A percentile compares a stretch with the other conserved stretches of the same genome.
phyloP scores from a whole-genome alignment of 768 basidiomycete genomes.

The Chalciporus pseudorubinellus region DNA sequence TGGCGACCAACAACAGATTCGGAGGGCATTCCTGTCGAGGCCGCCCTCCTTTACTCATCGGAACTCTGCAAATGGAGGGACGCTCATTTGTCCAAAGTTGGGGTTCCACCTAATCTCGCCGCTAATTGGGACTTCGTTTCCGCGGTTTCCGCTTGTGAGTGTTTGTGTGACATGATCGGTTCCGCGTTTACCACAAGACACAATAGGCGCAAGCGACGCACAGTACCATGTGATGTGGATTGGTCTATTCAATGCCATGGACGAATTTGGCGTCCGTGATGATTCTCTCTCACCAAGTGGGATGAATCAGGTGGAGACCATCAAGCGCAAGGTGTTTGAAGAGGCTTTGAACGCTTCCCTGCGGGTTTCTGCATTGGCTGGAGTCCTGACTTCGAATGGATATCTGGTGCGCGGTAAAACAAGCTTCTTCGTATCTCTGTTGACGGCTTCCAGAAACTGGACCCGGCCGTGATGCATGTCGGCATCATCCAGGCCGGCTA shows the following conservation, averaged over 20 bases:
- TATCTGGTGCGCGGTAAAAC: conserved; percentile 61
- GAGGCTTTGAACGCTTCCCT: conserved; percentile 84
- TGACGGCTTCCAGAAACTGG: conserved; percentile 52
- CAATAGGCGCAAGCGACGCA: conserved; percentile 73
- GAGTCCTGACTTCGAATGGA: conserved; percentile 81
- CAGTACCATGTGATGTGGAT: conserved; percentile 95
- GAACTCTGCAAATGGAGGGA: conserved; percentile 72
- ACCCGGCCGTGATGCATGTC: conserved; percentile 88
- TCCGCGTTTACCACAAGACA: background rate
- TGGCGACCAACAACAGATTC: conserved; percentile 78
- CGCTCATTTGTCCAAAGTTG: conserved; percentile 70
- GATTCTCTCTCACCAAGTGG: conserved; percentile 30
- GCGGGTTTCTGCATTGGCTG: conserved; percentile 85
- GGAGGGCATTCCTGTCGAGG: conserved; percentile 72
- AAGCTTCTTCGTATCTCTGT: conserved; percentile 9
- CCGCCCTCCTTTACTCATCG: conserved; percentile 54
- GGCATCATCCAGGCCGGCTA: conserved; percentile 82
- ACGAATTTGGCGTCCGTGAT: conserved; percentile 83
- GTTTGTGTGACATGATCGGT: background rate
- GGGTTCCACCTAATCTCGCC: conserved; percentile 83
- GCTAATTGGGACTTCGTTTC: conserved; percentile 88
- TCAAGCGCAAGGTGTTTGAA: conserved; percentile 68
- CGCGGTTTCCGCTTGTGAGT: conserved; percentile 62
- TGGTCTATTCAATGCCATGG: conserved; percentile 73
- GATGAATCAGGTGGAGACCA: conserved; percentile 62